Evolutionary conservation across 441 rosid species (phyloP), one percentile per base, ranked within the genome.

Genomic region (Gossypium trilobum): DNA sequence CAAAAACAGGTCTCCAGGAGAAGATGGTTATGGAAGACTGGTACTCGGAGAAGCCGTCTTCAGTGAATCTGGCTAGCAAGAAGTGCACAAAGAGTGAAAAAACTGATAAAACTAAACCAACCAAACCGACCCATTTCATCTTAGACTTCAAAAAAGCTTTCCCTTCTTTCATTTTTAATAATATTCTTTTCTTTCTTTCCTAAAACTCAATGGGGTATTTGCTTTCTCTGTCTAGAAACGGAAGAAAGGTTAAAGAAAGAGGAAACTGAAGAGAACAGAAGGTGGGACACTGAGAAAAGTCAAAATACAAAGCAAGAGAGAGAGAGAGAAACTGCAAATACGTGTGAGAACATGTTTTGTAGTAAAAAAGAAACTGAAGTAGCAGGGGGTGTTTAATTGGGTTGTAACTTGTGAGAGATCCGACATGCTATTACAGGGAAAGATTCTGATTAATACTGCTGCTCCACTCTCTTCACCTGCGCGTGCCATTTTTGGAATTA

Each of bases 1-100:
- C 96, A 75, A 89, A 91, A 81, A 92, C 79, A 71, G 99, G 99
- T 78, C 96, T 84, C 99, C 99, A 95, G 57, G 99, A 89, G 79
- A 95, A 95, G 83, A 95, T 85, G 44, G 97, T 90, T 74, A 92
- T 74, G 7, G 97, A 92, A 60, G 95, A 82, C 9, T 87, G 91
- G 83, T 86, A 86, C 20, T 88, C 94, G 0, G 91, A 81, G 81
- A 83, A 69, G 71, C 89, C 92, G 16, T 79, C 86, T 29, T 88
- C 84, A 0, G 96, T 88, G 82, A 88, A 89, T 83, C 95, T 88
- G 27, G 97, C 93, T 20, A 95, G 97, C 71, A 91, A 82, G 73
- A 92, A 88, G 74, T 92, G 99, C 5, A 89, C 88, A 67, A 85
- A 74, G 31, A 95, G 88, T 51, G 97, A 92, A 78, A 95, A 56